These are phyloP conservation scores for Xanthoparmelia taractica DNA, from an alignment of 495 filamentous ascomycete species.

Conservation along the genomic window DNA sequence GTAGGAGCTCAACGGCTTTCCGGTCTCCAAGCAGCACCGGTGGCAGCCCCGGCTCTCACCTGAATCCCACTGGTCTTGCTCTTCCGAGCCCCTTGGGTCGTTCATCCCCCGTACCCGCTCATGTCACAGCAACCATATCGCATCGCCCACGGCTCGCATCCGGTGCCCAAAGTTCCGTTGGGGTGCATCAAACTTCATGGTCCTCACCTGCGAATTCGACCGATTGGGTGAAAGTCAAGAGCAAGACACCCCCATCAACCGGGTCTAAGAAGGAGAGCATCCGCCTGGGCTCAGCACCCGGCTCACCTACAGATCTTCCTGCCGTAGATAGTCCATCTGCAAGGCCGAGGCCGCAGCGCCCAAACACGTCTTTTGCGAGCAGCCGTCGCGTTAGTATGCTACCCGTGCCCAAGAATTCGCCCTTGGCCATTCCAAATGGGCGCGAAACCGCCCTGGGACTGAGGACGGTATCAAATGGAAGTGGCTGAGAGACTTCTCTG, in stretches of 20 bases:
- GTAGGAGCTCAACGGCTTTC: conserved; percentile 39
- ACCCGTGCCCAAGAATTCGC: conserved; percentile 35
- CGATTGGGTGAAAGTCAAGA: conserved; percentile 31
- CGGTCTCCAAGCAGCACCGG: conserved; percentile 34
- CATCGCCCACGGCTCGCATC: conserved; percentile 37
- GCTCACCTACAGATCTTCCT: conserved; percentile 1
- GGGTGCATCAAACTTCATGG: conserved; percentile 25
- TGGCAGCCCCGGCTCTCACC: conserved; percentile 32
- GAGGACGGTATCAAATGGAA: conserved; percentile 1
- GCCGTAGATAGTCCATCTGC: conserved; percentile 27
- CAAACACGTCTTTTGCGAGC: conserved; percentile 39
- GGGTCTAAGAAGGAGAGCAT: conserved; percentile 12
- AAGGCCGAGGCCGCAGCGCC: conserved; percentile 35
- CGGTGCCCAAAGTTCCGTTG: conserved; percentile 31
- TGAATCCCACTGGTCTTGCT: conserved; percentile 29
- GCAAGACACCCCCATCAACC: conserved; percentile 26
- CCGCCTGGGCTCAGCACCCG: conserved; percentile 1
- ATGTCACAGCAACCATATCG: conserved; percentile 31
- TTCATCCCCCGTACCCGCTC: conserved; percentile 36
- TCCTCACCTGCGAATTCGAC: conserved; percentile 30
- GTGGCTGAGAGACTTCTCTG: conserved; percentile 8
- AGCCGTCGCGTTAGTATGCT: conserved; percentile 45
- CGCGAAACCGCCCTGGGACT: conserved; percentile 11
- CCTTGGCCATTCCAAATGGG: conserved; percentile 1
- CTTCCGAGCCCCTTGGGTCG: conserved; percentile 35